phyloP scores from a whole-genome alignment of 2,329 filamentous ascomycete genomes.

The Alternaria hordeiaustralica region DNA sequence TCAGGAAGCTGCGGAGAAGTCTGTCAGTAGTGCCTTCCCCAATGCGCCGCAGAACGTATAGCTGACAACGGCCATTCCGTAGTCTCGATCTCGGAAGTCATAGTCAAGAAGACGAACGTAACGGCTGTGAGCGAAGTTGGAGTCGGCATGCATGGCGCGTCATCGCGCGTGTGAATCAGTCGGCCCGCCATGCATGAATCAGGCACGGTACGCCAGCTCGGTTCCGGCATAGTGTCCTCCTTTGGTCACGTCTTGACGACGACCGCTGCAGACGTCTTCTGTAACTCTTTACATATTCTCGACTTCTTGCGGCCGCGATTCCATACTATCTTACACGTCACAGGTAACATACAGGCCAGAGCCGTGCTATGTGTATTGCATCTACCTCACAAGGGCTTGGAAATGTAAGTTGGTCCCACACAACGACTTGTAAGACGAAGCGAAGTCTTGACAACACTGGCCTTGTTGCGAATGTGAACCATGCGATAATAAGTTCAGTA shows the following conservation, averaged over 20 bases:
- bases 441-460: too few relatives aligned
- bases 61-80: neutral
- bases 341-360: neutral
- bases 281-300: neutral
- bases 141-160: neutral
- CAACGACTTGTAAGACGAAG: neutral
- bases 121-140: neutral
- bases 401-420: neutral
- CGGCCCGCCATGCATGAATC: neutral
- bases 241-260: neutral
- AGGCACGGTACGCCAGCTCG: neutral
- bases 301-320: neutral
- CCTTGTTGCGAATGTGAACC: neutral
- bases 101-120: neutral
- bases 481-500: neutral
- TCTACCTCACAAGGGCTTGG: neutral
- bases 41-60: neutral
- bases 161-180: neutral
- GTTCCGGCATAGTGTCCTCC: conserved; percentile 3
- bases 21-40: neutral
- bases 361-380: neutral
- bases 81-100: neutral
- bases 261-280: neutral
- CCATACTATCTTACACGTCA: neutral
- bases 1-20: neutral